Evolutionary conservation across 208 protist species (phyloP).

Genomic region (Leishmania tarentolae): DNA sequence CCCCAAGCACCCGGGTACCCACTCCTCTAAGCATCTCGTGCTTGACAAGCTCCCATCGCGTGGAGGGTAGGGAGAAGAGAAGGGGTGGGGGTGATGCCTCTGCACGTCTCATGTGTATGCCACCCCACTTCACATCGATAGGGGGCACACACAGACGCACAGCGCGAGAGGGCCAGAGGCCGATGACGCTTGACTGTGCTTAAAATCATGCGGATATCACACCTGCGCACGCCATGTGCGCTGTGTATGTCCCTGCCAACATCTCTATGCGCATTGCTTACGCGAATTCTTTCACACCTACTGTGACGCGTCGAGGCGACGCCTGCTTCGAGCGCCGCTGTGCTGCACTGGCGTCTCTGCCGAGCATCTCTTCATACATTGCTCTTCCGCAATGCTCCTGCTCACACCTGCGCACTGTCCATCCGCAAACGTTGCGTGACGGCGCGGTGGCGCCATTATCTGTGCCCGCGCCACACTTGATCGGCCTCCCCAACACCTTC

Average conservation of each 20-base stretch:
- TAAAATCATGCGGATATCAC: background rate
- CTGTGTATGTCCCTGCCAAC: background rate
- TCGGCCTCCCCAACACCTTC: background rate
- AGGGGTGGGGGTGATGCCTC: background rate
- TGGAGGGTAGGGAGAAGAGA: background rate
- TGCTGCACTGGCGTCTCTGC: background rate
- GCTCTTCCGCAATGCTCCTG: background rate
- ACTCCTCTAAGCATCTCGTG: background rate
- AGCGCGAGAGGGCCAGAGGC: background rate
- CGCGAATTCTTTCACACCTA: background rate
- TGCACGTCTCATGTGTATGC: background rate
- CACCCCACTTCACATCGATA: background rate
- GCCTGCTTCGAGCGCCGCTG: background rate
- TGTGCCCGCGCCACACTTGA: background rate
- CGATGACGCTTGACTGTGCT: background rate
- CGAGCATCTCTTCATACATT: background rate
- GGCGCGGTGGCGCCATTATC: background rate
- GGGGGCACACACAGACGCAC: background rate
- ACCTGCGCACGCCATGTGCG: too few relatives aligned
- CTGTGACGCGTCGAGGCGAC: background rate
- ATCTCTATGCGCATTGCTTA: background rate
- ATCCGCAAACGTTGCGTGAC: background rate
- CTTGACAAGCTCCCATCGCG: background rate
- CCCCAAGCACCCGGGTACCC: background rate
- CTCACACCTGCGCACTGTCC: background rate